A percentile compares a stretch with the other conserved stretches of the same genome.
Evolutionary conservation across 2,329 filamentous ascomycete genomes (phyloP).

Genomic region (Volutella citrinella): DNA sequence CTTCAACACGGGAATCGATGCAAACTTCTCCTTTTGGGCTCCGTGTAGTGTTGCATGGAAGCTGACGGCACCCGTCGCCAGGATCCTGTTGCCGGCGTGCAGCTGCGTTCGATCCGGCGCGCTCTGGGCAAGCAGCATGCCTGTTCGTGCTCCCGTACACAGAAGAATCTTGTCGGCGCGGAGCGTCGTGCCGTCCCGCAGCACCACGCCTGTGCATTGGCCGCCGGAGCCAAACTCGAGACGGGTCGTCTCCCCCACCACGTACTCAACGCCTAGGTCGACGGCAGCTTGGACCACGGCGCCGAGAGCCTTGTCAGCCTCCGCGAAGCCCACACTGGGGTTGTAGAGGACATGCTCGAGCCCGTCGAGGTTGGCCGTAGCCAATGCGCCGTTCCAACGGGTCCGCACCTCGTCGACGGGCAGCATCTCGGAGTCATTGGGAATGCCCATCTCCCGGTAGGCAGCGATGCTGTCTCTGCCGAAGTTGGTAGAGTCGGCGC

Average conservation of each 20-base stretch:
- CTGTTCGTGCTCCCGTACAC: slow-evolving; percentile 56
- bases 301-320: slow-evolving; percentile 53
- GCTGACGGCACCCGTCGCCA: slow-evolving; percentile 53
- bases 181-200: slow-evolving; percentile 43
- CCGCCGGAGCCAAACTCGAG: slow-evolving; percentile 46
- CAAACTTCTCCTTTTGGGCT: slow-evolving; percentile 45
- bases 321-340: slow-evolving; percentile 57
- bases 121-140: slow-evolving; percentile 49
- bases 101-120: slow-evolving; percentile 46
- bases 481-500: slow-evolving; percentile 39
- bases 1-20: slow-evolving; percentile 52
- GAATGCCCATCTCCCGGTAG: slow-evolving; percentile 34
- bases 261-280: slow-evolving; percentile 53
- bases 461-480: slow-evolving; percentile 41
- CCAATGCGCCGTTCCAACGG: slow-evolving; percentile 55
- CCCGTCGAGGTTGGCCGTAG: slow-evolving; percentile 53
- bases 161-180: slow-evolving; percentile 52
- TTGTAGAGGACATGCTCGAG: slow-evolving; percentile 56
- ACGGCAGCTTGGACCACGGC: slow-evolving; percentile 52
- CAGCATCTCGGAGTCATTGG: slow-evolving; percentile 39
- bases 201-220: slow-evolving; percentile 46
- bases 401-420: slow-evolving; percentile 49
- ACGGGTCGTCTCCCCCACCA: slow-evolving; percentile 45
- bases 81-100: slow-evolving; percentile 50
- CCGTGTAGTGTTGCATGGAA: slow-evolving; percentile 38